Evolutionary conservation across 2,329 filamentous ascomycete genomes (phyloP), one percentile per base, ranked within the genome.

Genomic region (Oidium heveae): DNA sequence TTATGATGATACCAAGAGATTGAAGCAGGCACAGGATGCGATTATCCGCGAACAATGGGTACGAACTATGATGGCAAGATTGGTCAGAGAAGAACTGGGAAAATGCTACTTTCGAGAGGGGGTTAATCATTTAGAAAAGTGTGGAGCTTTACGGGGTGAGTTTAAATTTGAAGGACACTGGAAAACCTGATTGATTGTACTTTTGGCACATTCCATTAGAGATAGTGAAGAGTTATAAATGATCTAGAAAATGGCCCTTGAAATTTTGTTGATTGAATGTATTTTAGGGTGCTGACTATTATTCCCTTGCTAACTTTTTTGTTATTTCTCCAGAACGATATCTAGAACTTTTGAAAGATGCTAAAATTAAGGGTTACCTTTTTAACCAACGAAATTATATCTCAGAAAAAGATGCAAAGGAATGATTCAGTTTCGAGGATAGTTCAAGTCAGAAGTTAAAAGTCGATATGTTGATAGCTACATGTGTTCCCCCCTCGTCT

Each of bases 11-110:
- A 86, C 80, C 67, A 78, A 77, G 66, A 77, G 79, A 61, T 73
- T 91, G 66, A 91, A 89, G 73, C 79, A 80, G 58, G 85, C 85
- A 54, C 84, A 89, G 67, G 85, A 91, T 67, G 76, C 84, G 59
- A 76, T 91, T 56, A 77, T 91, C 63, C 76, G 84, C 59, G 85
- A 91, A 71, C 85, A 91, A 72, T 91, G 86, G 86, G 84, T 91
- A 57, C 80, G 79, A 67, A 80, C 82, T 67, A 91, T 91, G 85
- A 91, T 88, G 85, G 83, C 82, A 56, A 75, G 85, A 58, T 70
- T 91, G 59, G 83, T 91, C 55, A 73, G 83, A 59, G 82, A 89
- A 67, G 85, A 91, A 72, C 72, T 91, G 71, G 75, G 80, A 68
- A 89, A 86, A 72, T 91, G 85, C 73, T 91, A 91, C 70, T 78